phyloP scores from a whole-genome alignment of 805 yeast species.

The Ogataea corticis region DNA sequence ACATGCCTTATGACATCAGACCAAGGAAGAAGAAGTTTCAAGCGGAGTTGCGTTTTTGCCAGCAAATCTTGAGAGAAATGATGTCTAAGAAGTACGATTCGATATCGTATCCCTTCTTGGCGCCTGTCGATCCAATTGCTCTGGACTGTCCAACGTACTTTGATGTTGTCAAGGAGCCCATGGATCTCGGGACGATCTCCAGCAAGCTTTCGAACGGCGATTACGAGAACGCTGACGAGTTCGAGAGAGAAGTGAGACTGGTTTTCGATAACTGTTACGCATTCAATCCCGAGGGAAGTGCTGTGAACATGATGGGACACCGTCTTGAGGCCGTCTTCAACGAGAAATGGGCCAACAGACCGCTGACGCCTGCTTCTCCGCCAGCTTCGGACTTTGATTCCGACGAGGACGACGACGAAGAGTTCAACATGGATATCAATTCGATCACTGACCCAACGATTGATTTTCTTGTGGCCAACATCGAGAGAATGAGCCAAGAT shows the following conservation, averaged over 20 bases:
- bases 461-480: constrained; percentile 82
- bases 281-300: constrained; percentile 96
- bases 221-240: constrained; percentile 85
- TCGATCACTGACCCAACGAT: constrained; percentile 88
- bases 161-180: constrained; percentile 85
- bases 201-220: constrained; percentile 81
- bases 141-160: constrained; percentile 88
- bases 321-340: constrained; percentile 83
- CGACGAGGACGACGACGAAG: constrained; percentile 43
- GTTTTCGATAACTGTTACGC: constrained; percentile 87
- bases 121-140: constrained; percentile 95
- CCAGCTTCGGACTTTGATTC: constrained; percentile 47
- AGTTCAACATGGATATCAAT: constrained; percentile 56
- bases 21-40: constrained; percentile 92
- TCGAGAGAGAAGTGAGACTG: constrained; percentile 77
- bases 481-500: constrained; percentile 82
- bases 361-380: constrained; percentile 65
- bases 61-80: constrained; percentile 78
- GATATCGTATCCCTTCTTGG: constrained; percentile 85
- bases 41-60: constrained; percentile 85
- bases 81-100: constrained; percentile 79
- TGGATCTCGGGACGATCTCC: constrained; percentile 89
- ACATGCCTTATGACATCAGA: constrained; percentile 84
- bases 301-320: constrained; percentile 95
- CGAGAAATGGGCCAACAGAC: constrained; percentile 85